phyloP scores from a whole-genome alignment of 163 green algal genomes.

The Prototheca wickerhamii region DNA sequence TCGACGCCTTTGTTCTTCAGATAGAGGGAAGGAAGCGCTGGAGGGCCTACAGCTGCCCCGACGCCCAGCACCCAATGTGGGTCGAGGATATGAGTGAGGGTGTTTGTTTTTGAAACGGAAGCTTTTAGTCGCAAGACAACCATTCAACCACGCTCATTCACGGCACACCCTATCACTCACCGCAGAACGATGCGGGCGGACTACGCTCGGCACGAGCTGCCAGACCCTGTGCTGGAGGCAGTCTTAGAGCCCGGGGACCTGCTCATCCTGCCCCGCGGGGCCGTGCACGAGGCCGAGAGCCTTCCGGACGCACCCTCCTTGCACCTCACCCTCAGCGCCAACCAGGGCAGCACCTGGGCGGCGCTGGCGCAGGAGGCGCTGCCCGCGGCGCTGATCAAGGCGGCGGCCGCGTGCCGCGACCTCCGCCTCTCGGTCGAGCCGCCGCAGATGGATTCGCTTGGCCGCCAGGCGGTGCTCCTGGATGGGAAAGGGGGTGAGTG shows the following conservation, averaged over 20 bases:
- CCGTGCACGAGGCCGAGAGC: slow-evolving; percentile 47
- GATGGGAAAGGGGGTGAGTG: neutral
- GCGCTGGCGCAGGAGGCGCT: slow-evolving; percentile 35
- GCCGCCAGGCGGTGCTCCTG: neutral
- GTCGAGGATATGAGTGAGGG: neutral
- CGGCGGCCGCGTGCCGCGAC: slow-evolving; percentile 20
- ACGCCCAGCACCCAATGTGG: slow-evolving; percentile 20
- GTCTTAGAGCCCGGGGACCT: slow-evolving; percentile 44
- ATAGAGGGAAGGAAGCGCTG: slow-evolving; percentile 56
- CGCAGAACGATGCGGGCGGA: slow-evolving; percentile 26
- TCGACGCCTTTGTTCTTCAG: slow-evolving; percentile 70
- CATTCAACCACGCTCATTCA: neutral
- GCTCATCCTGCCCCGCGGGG: slow-evolving; percentile 65
- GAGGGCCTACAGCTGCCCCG: slow-evolving; percentile 35
- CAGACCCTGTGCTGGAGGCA: slow-evolving; percentile 29
- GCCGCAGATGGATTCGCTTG: neutral
- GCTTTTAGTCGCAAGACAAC: neutral
- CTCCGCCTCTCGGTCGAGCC: slow-evolving; percentile 15
- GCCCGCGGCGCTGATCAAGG: slow-evolving; percentile 28
- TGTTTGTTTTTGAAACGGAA: neutral
- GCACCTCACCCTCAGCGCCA: slow-evolving; percentile 63
- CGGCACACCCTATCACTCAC: neutral
- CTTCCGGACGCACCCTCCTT: slow-evolving; percentile 44
- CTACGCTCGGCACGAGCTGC: slow-evolving; percentile 36
- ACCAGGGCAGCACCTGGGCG: slow-evolving; percentile 50